Base-by-base conservation (phyloP, 148 eudicot genomes). In the Nepenthes mirabilis region DNA sequence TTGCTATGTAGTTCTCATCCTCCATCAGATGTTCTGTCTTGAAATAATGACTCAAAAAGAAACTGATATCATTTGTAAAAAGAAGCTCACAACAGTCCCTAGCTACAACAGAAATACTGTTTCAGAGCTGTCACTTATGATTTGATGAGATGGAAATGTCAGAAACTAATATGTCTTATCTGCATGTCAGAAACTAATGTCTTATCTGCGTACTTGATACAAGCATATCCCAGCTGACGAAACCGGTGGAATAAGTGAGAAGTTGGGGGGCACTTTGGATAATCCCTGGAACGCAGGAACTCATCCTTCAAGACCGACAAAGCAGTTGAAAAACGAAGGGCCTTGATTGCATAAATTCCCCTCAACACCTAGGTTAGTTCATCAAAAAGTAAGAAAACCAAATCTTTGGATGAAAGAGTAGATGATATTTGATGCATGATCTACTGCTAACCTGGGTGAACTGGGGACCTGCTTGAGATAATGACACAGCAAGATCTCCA, bases 401-500 rank as follows among this genome's bases (percentile, higher is more conserved):
- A 34, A 47, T 61, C 13, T 5, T 11, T 13, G 10, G 36, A 61
- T 12, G 60, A 57, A 65, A 7, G 34, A 55, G 56, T 6, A 55
- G 51, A 13, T 23, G 23, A 23, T 49, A 5, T 49, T 34, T 2
- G 49, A 35, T 23, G 35, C 12, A 56, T 8, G 11, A 52, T 6
- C 2, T n/a, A 58, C 50, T 37, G 55, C 53, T 79, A 70, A 91
- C 98, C 91, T 93, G 98, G 58, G 98, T 93, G 73, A 93, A 93
- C 66, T 93, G 98, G 51, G 96, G 98, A 62, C 96, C 91, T 52
- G 96, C 81, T 74, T 93, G 98, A 57, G 98, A 93, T 68, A 93
- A 71, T 51, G 98, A 83, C 63, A 93, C 98, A 65, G 98, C 95
- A 69, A 93, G 98, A 77, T 88, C 96, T 70, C 98, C 98, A 86